Percentiles rank a stretch among this genome's conserved stretches.
Evolutionary conservation across 164 flowering plant genomes (phyloP).

Genomic region (Macadamia tetraphylla): DNA sequence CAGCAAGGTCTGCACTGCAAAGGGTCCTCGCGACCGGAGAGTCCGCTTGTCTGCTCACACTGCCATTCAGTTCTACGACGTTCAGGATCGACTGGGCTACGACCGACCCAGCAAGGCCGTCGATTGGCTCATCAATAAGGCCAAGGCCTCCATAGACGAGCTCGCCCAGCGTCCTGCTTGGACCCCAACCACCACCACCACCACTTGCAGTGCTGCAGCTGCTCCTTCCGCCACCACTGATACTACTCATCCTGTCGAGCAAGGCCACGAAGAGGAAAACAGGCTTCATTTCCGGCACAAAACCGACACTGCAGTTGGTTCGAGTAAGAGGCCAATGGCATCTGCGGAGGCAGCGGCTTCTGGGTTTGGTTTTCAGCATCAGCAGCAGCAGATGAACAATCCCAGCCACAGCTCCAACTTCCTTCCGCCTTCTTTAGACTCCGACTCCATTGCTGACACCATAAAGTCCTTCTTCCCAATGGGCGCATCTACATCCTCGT

Average conservation of each 20-base stretch:
- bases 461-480: slow-evolving; percentile 82
- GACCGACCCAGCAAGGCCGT: slow-evolving; percentile 50
- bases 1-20: slow-evolving; percentile 48
- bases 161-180: slow-evolving; percentile 39
- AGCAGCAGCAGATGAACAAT: slow-evolving; percentile 5
- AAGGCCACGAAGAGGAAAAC: slow-evolving; percentile 8
- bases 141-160: slow-evolving; percentile 39
- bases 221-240: background rate
- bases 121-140: slow-evolving; percentile 48
- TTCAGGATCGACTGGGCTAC: slow-evolving; percentile 45
- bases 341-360: slow-evolving; percentile 2
- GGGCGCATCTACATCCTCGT: slow-evolving; percentile 13
- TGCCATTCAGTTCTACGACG: slow-evolving; percentile 47
- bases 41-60: slow-evolving; percentile 46
- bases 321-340: slow-evolving; percentile 15
- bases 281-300: background rate
- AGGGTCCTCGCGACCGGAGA: slow-evolving; percentile 43
- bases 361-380: slow-evolving; percentile 14
- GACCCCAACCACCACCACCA: slow-evolving; percentile 26
- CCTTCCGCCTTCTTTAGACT: slow-evolving; percentile 62
- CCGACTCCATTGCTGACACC: slow-evolving; percentile 80
- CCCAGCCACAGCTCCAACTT: slow-evolving; percentile 15
- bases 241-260: slow-evolving; percentile 1
- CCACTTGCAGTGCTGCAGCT: background rate
- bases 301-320: background rate